Conservation (phyloP, 441 rosid genomes). For the Macaranga tanarius region DNA sequence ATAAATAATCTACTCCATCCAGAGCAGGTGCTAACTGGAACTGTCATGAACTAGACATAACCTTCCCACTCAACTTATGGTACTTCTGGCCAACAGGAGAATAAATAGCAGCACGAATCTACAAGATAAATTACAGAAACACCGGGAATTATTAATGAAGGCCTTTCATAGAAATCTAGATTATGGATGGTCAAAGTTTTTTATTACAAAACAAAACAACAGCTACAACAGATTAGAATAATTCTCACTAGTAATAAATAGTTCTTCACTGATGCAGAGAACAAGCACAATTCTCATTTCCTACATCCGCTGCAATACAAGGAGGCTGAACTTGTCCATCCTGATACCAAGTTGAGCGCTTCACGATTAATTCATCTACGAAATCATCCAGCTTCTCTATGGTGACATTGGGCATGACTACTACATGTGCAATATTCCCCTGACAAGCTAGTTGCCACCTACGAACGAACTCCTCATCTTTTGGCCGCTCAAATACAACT, state of each 20-base stretch:
- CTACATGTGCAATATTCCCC: slow-evolving; percentile 83
- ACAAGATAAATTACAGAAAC: not conserved
- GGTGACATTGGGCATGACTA: slow-evolving; percentile 87
- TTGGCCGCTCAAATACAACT: slow-evolving; percentile 86
- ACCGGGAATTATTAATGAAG: not conserved
- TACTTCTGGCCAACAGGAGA: not conserved
- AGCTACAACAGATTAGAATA: slow-evolving; percentile 16
- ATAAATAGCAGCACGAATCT: not conserved
- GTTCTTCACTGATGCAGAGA: slow-evolving; percentile 47
- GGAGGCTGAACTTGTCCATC: slow-evolving; percentile 48
- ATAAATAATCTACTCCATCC: too few species aligned
- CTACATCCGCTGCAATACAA: slow-evolving; percentile 64
- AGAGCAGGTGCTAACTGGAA: too few species aligned
- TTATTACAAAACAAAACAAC: slow-evolving; percentile 18
- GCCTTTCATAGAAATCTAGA: slow-evolving; percentile 10
- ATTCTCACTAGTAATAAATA: slow-evolving; percentile 9
- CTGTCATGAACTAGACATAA: not conserved
- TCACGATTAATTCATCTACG: slow-evolving; percentile 52
- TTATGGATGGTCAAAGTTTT: slow-evolving; percentile 19
- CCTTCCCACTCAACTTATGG: not conserved
- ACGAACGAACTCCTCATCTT: slow-evolving; percentile 80
- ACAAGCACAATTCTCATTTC: slow-evolving; percentile 64
- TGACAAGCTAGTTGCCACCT: slow-evolving; percentile 95
- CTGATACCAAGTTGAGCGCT: slow-evolving; percentile 60
- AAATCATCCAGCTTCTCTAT: slow-evolving; percentile 72